Percentiles rank a stretch among this genome's conserved stretches.
Evolutionary conservation across 495 filamentous ascomycete genomes (phyloP).

Genomic region (Penicillium goetzii): DNA sequence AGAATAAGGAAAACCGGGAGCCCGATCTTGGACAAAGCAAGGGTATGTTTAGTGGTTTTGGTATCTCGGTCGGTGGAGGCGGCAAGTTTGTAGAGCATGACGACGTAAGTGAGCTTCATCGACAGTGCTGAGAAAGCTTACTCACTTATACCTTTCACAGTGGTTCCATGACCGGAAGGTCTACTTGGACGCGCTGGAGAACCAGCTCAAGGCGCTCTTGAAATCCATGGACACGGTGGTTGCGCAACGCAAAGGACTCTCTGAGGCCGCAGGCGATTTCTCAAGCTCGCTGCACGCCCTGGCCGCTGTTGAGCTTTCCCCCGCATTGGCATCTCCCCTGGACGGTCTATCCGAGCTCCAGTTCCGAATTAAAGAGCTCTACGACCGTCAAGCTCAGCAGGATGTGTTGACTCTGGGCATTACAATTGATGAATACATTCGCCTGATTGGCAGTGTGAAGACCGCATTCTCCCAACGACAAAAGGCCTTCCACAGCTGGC

Average conservation of each 20-base stretch:
- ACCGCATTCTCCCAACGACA: slow-evolving; percentile 89
- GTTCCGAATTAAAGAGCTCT: slow-evolving; percentile 89
- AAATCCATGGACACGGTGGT: slow-evolving; percentile 94
- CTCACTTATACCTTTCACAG: slow-evolving; percentile 42
- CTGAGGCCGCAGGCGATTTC: slow-evolving; percentile 92
- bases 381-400: slow-evolving; percentile 95
- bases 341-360: slow-evolving; percentile 91
- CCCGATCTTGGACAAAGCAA: slow-evolving; percentile 86
- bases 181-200: slow-evolving; percentile 93
- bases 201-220: slow-evolving; percentile 88
- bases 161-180: slow-evolving; percentile 98
- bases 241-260: slow-evolving; percentile 84
- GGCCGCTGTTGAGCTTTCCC: slow-evolving; percentile 83
- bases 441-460: slow-evolving; percentile 90
- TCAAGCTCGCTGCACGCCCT: slow-evolving; percentile 88
- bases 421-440: slow-evolving; percentile 97
- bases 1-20: slow-evolving; percentile 94
- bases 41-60: slow-evolving; percentile 85
- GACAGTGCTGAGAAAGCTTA: not conserved
- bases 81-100: slow-evolving; percentile 97
- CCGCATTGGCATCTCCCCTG: slow-evolving; percentile 83
- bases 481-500: slow-evolving; percentile 93
- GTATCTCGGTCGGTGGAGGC: slow-evolving; percentile 71
- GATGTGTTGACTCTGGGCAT: slow-evolving; percentile 95
- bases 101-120: slow-evolving; percentile 65